These are phyloP conservation scores for Viola odorata DNA, from an alignment of 345 rosid genomes.

Conservation along the genomic window DNA sequence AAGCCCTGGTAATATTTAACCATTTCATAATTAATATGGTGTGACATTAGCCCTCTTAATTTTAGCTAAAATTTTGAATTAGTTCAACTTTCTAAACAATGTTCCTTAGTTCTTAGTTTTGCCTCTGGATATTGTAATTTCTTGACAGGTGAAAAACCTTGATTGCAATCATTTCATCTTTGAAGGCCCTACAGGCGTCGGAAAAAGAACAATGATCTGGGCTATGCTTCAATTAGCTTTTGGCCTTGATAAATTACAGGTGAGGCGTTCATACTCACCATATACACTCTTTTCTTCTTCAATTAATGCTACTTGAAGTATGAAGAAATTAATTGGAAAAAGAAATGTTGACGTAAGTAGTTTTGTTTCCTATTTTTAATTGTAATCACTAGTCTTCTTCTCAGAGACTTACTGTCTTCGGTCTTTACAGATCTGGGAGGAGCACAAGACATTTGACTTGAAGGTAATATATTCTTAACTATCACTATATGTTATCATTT, in stretches of 20 bases:
- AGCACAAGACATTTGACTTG: slow-evolving; percentile 30
- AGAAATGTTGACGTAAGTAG: too few relatives aligned
- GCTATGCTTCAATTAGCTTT: slow-evolving; percentile 51
- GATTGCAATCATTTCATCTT: slow-evolving; percentile 42
- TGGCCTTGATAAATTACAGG: slow-evolving; percentile 44
- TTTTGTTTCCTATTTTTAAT: neutral
- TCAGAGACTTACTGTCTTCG: too few relatives aligned
- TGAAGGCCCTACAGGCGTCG: slow-evolving; percentile 60
- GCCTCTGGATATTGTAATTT: neutral
- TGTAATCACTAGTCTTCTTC: neutral
- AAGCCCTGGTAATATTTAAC: slow-evolving; percentile 20
- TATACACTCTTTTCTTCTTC: too few relatives aligned
- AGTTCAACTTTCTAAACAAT: neutral
- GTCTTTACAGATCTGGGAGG: slow-evolving; percentile 36
- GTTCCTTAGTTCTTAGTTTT: neutral
- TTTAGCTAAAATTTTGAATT: neutral
- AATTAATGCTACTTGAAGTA: too few relatives aligned
- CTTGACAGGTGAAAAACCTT: slow-evolving; percentile 21
- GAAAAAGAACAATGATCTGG: slow-evolving; percentile 59
- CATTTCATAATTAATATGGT: too few relatives aligned
- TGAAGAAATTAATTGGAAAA: too few relatives aligned
- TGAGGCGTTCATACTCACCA: neutral
- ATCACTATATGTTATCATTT: neutral
- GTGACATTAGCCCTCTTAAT: neutral
- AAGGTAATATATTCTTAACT: slow-evolving; percentile 25